Base-by-base conservation (phyloP, 495 filamentous ascomycete species). In the Xylaria nigripes region DNA sequence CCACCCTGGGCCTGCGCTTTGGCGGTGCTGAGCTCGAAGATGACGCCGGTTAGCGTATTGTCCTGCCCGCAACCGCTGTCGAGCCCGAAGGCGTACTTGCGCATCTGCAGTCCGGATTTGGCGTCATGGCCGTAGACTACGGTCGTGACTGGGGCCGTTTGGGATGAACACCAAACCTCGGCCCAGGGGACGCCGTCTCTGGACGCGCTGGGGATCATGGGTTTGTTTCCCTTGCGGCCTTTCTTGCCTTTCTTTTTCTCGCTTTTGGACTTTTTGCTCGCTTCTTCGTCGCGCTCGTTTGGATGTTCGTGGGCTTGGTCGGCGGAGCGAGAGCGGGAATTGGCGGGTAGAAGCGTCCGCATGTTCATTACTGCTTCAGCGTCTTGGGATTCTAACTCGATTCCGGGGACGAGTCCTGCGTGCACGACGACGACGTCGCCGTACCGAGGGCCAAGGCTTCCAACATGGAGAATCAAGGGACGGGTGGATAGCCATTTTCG, bases 91-190 rank as follows among this genome's bases (percentile, higher is more conserved):
- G 84, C 85, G 65, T 90, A 94, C 27, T 57, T 52, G 3, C 67
- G 65, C 6, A 87, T 67, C 38, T 85, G 81, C 16, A 95, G 76
- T 0, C 87, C 88, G 0, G 70, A 66, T 38, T 81, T 81, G 36
- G 88, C 79, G 66, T 97, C 87, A 64, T 98, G 93, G 3, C 92
- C 93, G 64, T 96, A 98, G 45, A 93, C 81, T 2, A 78, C 77
- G 18, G 85, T 85, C 41, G 61, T 50, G 19, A 67, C 66, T 8
- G 3, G 13, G 18, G 24, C 30, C 16, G 44, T 9, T n/a, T 32
- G 36, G 15, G 34, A 1, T 40, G 60, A 27, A 45, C 44, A 13
- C 74, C 75, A 72, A 60, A 84, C 80, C 68, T 84, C 81, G 48
- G 77, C 74, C 89, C 89, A 94, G 5, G 76, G 78, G 34, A 71